A percentile compares a stretch with the other conserved stretches of the same genome.
Evolutionary conservation across 116 monocot genomes (phyloP).

Genomic region (Papilionanthe hybrid): DNA sequence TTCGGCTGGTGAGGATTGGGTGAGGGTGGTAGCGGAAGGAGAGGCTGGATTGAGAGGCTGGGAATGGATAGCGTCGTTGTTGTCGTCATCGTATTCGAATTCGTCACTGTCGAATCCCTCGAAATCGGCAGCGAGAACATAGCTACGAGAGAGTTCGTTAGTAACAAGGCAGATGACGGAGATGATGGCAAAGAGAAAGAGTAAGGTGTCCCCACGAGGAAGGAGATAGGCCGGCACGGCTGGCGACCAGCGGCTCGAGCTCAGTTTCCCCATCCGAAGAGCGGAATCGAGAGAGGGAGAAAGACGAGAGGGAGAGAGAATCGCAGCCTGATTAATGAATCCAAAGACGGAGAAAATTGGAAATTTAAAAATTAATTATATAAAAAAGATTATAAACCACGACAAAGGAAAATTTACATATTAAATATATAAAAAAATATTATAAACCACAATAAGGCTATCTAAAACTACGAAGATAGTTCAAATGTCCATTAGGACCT

Average conservation of each 20-base stretch:
- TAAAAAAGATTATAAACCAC: too few species aligned
- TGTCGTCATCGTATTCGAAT: constrained; percentile 24
- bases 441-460: too few species aligned
- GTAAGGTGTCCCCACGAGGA: constrained; percentile 22
- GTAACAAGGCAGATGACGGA: constrained; percentile 16
- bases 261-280: constrained; percentile 1
- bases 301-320: too few species aligned
- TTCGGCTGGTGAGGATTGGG: constrained; percentile 27
- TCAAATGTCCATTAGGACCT: too few species aligned
- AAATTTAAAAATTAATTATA: too few species aligned
- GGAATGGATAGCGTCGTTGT: not conserved
- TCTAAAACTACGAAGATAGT: too few species aligned
- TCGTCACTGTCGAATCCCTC: constrained; percentile 63
- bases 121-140: constrained; percentile 30
- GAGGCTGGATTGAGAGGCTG: constrained; percentile 10
- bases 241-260: not conserved
- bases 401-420: too few species aligned
- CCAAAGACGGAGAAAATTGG: too few species aligned
- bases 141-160: constrained; percentile 19
- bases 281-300: not conserved
- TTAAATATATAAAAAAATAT: too few species aligned
- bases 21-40: constrained; percentile 13
- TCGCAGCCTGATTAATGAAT: too few species aligned
- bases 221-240: constrained; percentile 4
- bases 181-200: constrained; percentile 21